phyloP scores from a whole-genome alignment of 140 eudicot species.

The Senecio squalidus region DNA sequence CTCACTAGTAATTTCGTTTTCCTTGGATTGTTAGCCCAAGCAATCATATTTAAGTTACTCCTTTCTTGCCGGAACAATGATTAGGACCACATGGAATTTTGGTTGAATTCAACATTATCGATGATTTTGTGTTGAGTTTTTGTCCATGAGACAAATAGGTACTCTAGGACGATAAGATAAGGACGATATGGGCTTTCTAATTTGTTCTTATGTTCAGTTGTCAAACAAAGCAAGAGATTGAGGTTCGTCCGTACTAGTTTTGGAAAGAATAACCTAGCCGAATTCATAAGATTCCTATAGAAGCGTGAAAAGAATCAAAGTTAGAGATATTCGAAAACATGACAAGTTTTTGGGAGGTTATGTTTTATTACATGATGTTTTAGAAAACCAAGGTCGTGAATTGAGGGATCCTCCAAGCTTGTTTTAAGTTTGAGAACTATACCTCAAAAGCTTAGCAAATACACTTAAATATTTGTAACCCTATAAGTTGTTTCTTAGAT shows the following conservation, averaged over 20 bases:
- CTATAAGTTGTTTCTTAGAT: too few species aligned
- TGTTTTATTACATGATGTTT: not conserved
- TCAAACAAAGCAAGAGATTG: slow-evolving; percentile 14
- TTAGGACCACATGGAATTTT: slow-evolving; percentile 8
- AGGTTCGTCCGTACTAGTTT: not conserved
- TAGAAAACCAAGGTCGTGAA: not conserved
- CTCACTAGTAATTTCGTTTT: slow-evolving; percentile 12
- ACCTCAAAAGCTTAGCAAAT: too few species aligned
- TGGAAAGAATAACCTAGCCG: slow-evolving; percentile 24
- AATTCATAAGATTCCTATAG: not conserved
- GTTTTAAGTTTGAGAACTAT: too few species aligned
- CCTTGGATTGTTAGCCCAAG: slow-evolving; percentile 12
- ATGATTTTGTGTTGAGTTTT: slow-evolving; percentile 12
- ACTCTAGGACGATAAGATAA: slow-evolving; percentile 9
- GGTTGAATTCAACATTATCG: slow-evolving; percentile 4
- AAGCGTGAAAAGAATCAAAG: not conserved
- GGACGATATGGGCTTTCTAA: not conserved
- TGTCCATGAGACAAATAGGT: not conserved
- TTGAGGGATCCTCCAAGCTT: not conserved
- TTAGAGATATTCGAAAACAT: not conserved
- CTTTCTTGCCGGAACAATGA: slow-evolving; percentile 14
- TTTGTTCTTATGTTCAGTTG: slow-evolving; percentile 7
- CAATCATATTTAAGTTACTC: slow-evolving; percentile 19
- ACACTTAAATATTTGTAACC: too few species aligned
- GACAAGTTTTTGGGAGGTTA: not conserved